phyloP scores from a whole-genome alignment of 495 filamentous ascomycete species.

The Tuber calosporum region DNA sequence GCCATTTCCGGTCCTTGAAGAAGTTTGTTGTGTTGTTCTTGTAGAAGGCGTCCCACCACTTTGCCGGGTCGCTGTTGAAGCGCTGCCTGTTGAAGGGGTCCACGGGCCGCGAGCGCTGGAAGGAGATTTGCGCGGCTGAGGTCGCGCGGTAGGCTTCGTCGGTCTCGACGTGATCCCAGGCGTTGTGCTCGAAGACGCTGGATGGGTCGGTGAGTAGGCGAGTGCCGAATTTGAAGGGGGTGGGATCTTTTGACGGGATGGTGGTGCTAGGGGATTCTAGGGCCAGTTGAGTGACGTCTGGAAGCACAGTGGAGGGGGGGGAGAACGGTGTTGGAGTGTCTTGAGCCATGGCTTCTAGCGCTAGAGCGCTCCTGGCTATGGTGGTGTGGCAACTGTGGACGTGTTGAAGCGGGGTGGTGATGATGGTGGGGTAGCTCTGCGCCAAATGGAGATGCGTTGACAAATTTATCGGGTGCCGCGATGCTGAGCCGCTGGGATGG shows the following conservation, averaged over 20 bases:
- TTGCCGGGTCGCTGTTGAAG: constrained; percentile 82
- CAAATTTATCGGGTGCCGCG: not conserved
- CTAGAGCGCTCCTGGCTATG: not conserved
- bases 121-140: constrained; percentile 68
- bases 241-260: constrained; percentile 52
- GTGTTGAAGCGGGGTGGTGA: not conserved
- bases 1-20: constrained; percentile 97
- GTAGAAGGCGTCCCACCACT: constrained; percentile 72
- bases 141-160: constrained; percentile 76
- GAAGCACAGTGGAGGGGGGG: constrained; percentile 17
- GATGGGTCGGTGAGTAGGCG: constrained; percentile 73
- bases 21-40: constrained; percentile 91
- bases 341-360: constrained; percentile 3
- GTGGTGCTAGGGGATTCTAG: constrained; percentile 4
- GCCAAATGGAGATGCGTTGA: not conserved
- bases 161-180: constrained; percentile 93
- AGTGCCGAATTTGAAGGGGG: constrained; percentile 93
- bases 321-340: constrained; percentile 14
- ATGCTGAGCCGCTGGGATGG: not conserved
- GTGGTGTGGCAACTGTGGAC: not conserved
- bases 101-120: constrained; percentile 74
- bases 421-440: constrained; percentile 2
- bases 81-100: constrained; percentile 76
- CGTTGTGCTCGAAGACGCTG: constrained; percentile 91
- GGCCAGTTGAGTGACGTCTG: constrained; percentile 15